Conservation (phyloP, 148 eudicot genomes). For the Nepenthes mirabilis region DNA sequence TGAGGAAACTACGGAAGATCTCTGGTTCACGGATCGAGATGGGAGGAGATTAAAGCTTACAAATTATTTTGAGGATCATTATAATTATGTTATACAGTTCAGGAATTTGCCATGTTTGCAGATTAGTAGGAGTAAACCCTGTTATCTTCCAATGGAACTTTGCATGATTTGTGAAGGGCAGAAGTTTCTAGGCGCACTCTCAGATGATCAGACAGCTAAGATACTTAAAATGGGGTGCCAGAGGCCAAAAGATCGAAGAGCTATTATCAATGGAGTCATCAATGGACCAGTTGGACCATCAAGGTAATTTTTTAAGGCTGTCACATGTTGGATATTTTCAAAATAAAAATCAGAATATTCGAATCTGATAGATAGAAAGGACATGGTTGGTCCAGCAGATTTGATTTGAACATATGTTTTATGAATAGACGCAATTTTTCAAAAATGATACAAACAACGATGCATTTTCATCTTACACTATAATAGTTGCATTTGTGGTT, state of each 20-base stretch:
- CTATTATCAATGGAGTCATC: conserved; percentile 62
- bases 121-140: conserved; percentile 73
- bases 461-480: no score
- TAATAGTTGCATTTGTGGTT: no score
- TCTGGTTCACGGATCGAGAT: conserved; percentile 69
- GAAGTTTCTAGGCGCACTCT: conserved; percentile 83
- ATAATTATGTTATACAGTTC: conserved; percentile 61
- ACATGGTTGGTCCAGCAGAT: no score
- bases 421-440: no score
- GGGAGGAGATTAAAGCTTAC: conserved; percentile 49
- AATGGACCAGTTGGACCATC: conserved; percentile 76
- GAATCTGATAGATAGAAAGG: no score
- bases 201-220: conserved; percentile 81
- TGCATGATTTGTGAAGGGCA: conserved; percentile 94
- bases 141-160: conserved; percentile 95
- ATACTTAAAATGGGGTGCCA: conserved; percentile 87
- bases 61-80: conserved; percentile 80
- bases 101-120: conserved; percentile 85
- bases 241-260: conserved; percentile 66
- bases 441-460: no score
- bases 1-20: conserved; percentile 56
- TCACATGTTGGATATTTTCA: no score
- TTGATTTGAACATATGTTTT: no score
- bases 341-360: no score
- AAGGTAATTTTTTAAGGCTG: conserved; percentile 30